Evolutionary conservation across 169 alveolate species (phyloP), one percentile per base, ranked within the genome.

Genomic region (Eimeria tenella): DNA sequence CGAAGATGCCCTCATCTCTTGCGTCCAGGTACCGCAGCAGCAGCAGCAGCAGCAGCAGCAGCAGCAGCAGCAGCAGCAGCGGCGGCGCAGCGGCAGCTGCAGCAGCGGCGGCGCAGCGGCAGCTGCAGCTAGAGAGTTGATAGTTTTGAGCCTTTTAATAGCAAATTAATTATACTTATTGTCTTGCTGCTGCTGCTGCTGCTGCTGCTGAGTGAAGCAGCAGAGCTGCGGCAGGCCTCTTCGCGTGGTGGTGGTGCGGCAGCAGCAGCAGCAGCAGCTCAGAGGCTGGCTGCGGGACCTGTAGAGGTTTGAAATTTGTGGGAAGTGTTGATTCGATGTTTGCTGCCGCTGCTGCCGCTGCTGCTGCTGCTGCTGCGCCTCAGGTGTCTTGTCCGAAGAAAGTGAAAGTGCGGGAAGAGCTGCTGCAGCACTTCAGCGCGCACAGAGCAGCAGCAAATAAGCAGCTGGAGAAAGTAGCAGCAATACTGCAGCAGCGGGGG

Each of bases 1-100:
- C 42, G 77, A 68, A 68, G 77, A 68, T 5, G n/a, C 77, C n/a
- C 77, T 68, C 49, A 68, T 68, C n/a, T 68, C 77, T n/a, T 68
- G 77, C n/a, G 77, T 68, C 11, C 77, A 68, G 77, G 77, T 68
- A n/a, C 11, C 42, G n/a, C n/a, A 15, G 68, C 21, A 10, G 68
- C 11, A 58, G 19, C 68, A 58, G 19, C 21, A 17, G 68, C 68
- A 58, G 19, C 21, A 17, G 68, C 68, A 31, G 42, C 42, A 31
- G 42, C 42, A 31, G 42, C 42, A 31, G 42, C 42, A 31, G 42
- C 42, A 31, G 42, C 42, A 31, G 42, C 42, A 31, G 42, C 42
- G 2, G 42, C 42, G 2, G 42, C 42, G 42, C 42, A 31, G 42
- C 42, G 2, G 42, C 42, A 31, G 42, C 42, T 31, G 42, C 42